Percentiles rank a stretch among this genome's conserved stretches.
Evolutionary conservation across 345 rosid genomes (phyloP).

Genomic region (Aurinia saxatilis): DNA sequence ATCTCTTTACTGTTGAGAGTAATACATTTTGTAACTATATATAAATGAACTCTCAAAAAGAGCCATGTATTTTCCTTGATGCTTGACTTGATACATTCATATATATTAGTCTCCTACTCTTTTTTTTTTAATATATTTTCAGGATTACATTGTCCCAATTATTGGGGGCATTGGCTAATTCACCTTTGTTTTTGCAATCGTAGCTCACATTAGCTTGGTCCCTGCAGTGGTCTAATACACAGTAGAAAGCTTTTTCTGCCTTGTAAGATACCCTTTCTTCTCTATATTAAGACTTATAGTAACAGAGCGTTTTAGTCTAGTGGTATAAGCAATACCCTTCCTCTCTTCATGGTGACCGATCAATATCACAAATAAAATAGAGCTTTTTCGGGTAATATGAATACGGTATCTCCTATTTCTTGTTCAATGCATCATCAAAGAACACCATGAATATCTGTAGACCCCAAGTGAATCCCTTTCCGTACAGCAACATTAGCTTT

Average conservation of each 20-base stretch:
- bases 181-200: slow-evolving; percentile 22
- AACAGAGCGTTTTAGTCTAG: slow-evolving; percentile 2
- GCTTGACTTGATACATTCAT: too few relatives aligned
- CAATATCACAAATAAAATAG: not conserved
- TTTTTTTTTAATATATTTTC: too few relatives aligned
- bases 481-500: slow-evolving; percentile 36
- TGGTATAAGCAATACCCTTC: not conserved
- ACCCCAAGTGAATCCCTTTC: slow-evolving; percentile 28
- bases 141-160: slow-evolving; percentile 45
- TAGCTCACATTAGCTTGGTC: slow-evolving; percentile 18
- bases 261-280: not conserved
- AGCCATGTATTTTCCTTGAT: too few relatives aligned
- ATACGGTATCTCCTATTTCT: slow-evolving; percentile 1
- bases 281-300: not conserved
- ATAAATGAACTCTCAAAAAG: too few relatives aligned
- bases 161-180: slow-evolving; percentile 39
- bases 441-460: slow-evolving; percentile 22
- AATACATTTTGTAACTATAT: too few relatives aligned
- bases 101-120: too few relatives aligned
- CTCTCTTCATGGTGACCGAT: slow-evolving; percentile 2
- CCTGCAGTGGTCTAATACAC: slow-evolving; percentile 9
- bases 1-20: too few relatives aligned
- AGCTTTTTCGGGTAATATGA: not conserved
- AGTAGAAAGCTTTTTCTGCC: not conserved
- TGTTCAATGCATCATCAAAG: slow-evolving; percentile 24